These are phyloP conservation scores for Fusarium brachygibbosum DNA, from an alignment of 2,329 filamentous ascomycete genomes.

Conservation along the genomic window DNA sequence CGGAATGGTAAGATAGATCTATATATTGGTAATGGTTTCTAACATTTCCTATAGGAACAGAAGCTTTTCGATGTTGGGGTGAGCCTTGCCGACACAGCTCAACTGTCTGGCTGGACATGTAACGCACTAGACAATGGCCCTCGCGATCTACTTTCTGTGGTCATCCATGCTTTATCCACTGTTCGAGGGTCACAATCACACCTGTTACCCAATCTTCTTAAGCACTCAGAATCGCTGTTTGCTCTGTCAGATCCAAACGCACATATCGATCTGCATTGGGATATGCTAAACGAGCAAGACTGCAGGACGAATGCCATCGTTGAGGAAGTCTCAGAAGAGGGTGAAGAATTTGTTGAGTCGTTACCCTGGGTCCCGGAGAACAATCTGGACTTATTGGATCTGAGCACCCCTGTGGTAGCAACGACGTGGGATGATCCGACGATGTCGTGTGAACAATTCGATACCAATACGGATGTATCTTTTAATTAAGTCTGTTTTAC, in stretches of 20 bases:
- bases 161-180: constrained; percentile 45
- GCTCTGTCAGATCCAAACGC: constrained; percentile 25
- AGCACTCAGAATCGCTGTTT: constrained; percentile 43
- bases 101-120: constrained; percentile 35
- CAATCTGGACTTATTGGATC: constrained; percentile 28
- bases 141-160: constrained; percentile 48
- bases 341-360: constrained; percentile 2
- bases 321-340: constrained; percentile 27
- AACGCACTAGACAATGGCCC: constrained; percentile 49
- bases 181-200: constrained; percentile 49
- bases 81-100: constrained; percentile 49
- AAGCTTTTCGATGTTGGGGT: constrained; percentile 53
- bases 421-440: constrained; percentile 18
- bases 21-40: accelerated
- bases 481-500: neutral
- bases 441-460: constrained; percentile 6
- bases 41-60: constrained; percentile 44
- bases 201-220: constrained; percentile 47
- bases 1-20: constrained; percentile 42
- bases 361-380: constrained; percentile 15
- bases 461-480: neutral
- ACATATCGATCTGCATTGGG: constrained; percentile 25
- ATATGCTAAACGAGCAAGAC: neutral
- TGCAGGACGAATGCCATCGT: constrained; percentile 1
- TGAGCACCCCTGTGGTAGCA: constrained; percentile 23